Base-by-base conservation (phyloP, 1,284 basidiomycete species). In the Xerocomus amazonicus region DNA sequence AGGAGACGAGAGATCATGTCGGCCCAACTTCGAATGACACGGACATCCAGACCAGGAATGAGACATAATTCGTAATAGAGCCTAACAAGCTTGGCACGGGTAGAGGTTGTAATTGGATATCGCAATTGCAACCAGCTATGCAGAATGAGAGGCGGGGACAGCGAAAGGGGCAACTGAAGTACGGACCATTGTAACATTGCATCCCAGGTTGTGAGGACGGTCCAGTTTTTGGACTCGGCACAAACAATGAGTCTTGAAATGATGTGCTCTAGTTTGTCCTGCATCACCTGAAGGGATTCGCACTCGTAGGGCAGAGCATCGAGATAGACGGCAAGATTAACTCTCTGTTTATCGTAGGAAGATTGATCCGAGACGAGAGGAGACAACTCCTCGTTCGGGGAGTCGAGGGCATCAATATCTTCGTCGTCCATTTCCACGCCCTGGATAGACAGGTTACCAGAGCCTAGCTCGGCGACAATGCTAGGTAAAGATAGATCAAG, bases 41-140 rank as follows among this genome's bases (percentile, higher is more conserved):
- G 77, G 2, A 80, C 74, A 48, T 85, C 83, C 56, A 87, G 72
- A 27, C 84, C 83, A 12, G 85, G 85, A 60, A 82, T 73, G 62
- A 90, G 97, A 71, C 90, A 97, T 4, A 98, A 67, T 63, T 85
- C 86, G 62, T 90, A 95, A 72, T 92, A 94, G 37, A 95, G 72
- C 19, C 77, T 76, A 14, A 86, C 87, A 40, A 96, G 80, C 60
- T 83, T 83, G n/a, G 86, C 85, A 16, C 92, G 84, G 27, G 81
- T 82, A 35, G 80, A 60, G 48, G 81, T 89, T 41, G 78, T 69
- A 63, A 93, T 81, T 2, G 90, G 90, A 66, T 92, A 93, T 47
- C 83, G 83, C 78, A 92, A 80, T 54, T 85, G 74, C 43, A 92
- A 68, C 90, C 91, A 93, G 67, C 89, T 92, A 43, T 27, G 36